Evolutionary conservation across 2,329 filamentous ascomycete genomes (phyloP).

Genomic region (Aspergillus sp.): DNA sequence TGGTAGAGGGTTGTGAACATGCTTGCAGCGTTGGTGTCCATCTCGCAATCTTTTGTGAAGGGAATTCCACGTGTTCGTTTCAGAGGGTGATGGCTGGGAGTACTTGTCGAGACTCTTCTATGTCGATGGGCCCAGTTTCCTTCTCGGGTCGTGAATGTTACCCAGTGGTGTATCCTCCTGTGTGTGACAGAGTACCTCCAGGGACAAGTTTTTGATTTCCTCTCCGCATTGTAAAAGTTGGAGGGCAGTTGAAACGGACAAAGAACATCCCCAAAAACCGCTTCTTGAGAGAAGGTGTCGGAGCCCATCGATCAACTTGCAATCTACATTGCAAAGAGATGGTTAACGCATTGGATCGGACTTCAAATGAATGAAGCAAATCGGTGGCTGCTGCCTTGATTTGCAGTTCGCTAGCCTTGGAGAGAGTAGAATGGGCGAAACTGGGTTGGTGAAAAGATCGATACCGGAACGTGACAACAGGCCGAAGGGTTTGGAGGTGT

Average conservation of each 20-base stretch:
- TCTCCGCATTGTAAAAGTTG: constrained; percentile 55
- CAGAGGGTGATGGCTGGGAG: background rate
- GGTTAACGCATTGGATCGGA: constrained; percentile 68
- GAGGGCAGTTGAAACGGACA: constrained; percentile 77
- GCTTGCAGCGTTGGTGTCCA: background rate
- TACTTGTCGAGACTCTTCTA: background rate
- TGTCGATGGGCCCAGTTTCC: background rate
- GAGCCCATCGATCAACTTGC: constrained; percentile 58
- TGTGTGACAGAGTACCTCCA: constrained; percentile 79
- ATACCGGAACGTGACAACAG: constrained; percentile 41
- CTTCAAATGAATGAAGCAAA: constrained; percentile 44
- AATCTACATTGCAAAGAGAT: constrained; percentile 57
- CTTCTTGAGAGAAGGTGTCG: constrained; percentile 48
- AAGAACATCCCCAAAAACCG: constrained; percentile 97
- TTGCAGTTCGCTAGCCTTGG: constrained; percentile 45
- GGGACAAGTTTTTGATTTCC: constrained; percentile 94
- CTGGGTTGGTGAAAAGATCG: constrained; percentile 13
- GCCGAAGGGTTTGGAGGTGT: constrained; percentile 30
- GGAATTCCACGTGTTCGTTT: background rate
- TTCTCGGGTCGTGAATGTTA: background rate
- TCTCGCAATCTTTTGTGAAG: constrained; percentile 8
- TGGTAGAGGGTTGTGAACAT: background rate
- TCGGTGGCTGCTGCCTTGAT: constrained; percentile 55
- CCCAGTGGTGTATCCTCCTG: constrained; percentile 56
- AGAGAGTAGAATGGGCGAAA: background rate